These are phyloP conservation scores for Xylariaceae sp. DNA, from an alignment of 2,329 filamentous ascomycete genomes.

Conservation along the genomic window DNA sequence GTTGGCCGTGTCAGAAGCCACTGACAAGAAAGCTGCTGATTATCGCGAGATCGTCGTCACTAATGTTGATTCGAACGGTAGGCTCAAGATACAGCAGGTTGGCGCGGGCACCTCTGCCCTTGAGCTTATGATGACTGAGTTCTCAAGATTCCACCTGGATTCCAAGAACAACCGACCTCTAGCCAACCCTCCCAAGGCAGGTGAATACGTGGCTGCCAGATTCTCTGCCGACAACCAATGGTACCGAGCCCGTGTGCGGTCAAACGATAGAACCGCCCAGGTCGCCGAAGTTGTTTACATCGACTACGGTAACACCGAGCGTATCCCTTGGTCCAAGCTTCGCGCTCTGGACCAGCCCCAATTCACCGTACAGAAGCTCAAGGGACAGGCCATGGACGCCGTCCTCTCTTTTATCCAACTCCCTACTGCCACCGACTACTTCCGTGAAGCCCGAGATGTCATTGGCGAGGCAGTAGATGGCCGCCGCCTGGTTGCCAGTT, in stretches of 20 bases:
- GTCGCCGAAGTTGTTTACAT: conserved; percentile 88
- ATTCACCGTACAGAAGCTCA: conserved; percentile 77
- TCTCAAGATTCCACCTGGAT: conserved; percentile 85
- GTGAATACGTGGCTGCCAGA: conserved; percentile 84
- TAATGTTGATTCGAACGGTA: conserved; percentile 75
- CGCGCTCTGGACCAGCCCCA: conserved; percentile 73
- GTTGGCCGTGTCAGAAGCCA: conserved; percentile 46
- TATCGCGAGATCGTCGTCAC: conserved; percentile 94
- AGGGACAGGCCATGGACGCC: conserved; percentile 81
- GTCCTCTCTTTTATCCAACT: conserved; percentile 86
- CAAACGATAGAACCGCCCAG: conserved; percentile 88
- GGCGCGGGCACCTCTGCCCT: conserved; percentile 80
- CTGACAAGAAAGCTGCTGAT: conserved; percentile 66
- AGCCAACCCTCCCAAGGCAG: conserved; percentile 74
- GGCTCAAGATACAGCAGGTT: conserved; percentile 86
- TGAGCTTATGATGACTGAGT: conserved; percentile 82
- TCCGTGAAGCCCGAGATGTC: conserved; percentile 70
- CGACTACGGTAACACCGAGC: conserved; percentile 94
- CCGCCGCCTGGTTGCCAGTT: conserved; percentile 78
- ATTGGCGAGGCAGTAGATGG: conserved; percentile 70
- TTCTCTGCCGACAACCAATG: conserved; percentile 87
- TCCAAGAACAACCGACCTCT: conserved; percentile 72
- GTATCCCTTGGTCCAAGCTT: conserved; percentile 75
- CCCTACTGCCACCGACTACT: conserved; percentile 75
- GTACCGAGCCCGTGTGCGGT: conserved; percentile 87